phyloP scores from a whole-genome alignment of 2,329 filamentous ascomycete genomes.

The Cladosporium sp. region DNA sequence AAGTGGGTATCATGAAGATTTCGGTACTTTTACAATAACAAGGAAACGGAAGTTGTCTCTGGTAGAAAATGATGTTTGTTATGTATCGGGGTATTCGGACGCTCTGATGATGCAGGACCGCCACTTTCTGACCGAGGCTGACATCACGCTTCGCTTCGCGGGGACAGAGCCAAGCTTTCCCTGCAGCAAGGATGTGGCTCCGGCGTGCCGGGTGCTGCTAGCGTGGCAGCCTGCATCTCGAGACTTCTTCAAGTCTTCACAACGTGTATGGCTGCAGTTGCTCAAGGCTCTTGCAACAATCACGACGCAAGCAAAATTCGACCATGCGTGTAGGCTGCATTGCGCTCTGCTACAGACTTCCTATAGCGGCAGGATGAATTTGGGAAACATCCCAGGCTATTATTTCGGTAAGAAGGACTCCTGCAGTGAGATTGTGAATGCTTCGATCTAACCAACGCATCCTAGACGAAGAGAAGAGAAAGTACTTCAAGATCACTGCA shows the following conservation, averaged over 20 bases:
- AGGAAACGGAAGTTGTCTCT: background rate
- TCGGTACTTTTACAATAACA: background rate
- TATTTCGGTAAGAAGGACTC: conserved; percentile 34
- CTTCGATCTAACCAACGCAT: no score
- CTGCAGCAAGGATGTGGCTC: no score
- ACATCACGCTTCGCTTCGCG: background rate
- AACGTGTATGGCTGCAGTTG: no score
- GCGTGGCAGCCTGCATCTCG: no score
- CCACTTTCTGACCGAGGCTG: background rate
- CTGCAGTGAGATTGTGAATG: no score
- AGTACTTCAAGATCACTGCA: conserved; percentile 44
- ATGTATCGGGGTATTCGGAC: background rate
- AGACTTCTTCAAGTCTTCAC: no score
- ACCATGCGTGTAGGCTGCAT: conserved; percentile 2
- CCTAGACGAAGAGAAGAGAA: conserved; percentile 39
- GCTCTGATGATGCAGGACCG: background rate
- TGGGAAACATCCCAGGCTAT: conserved; percentile 41
- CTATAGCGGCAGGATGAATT: conserved; percentile 30
- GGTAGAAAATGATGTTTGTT: background rate
- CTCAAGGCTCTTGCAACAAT: no score
- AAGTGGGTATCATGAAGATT: conserved; percentile 1
- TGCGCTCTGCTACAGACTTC: background rate
- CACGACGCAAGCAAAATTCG: background rate
- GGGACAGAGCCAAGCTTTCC: background rate
- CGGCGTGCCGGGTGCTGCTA: no score